These are phyloP conservation scores for Nepenthes gracilis DNA, from an alignment of 148 eudicot species.

Conservation along the genomic window DNA sequence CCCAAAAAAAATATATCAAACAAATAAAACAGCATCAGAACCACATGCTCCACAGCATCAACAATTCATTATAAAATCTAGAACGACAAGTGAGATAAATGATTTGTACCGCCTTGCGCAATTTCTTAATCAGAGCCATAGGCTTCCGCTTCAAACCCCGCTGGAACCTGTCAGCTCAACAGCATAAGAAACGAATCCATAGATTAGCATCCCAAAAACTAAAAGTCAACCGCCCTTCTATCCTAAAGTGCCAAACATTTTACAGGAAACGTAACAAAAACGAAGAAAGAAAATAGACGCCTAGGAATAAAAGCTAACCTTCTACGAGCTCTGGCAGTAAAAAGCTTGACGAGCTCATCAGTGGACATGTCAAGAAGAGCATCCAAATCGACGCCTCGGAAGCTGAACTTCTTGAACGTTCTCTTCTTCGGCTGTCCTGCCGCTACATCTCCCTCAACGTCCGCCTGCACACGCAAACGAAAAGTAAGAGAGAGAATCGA, in stretches of 20 bases:
- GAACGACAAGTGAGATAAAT: neutral
- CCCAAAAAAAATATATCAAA: no score
- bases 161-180: slow-evolving; percentile 23
- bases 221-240: no score
- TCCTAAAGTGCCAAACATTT: neutral
- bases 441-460: slow-evolving; percentile 20
- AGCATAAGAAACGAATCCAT: neutral
- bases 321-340: slow-evolving; percentile 39
- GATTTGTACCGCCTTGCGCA: slow-evolving; percentile 53
- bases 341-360: slow-evolving; percentile 43
- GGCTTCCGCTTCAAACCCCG: slow-evolving; percentile 76
- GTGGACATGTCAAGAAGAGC: slow-evolving; percentile 41
- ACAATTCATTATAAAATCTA: no score
- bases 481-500: neutral
- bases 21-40: no score
- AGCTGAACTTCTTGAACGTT: slow-evolving; percentile 50
- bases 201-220: no score
- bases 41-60: no score
- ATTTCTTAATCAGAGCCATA: slow-evolving; percentile 68
- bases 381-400: slow-evolving; percentile 45
- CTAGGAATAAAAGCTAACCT: slow-evolving; percentile 19
- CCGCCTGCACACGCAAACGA: slow-evolving; percentile 12
- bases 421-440: slow-evolving; percentile 36
- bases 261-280: neutral
- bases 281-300: neutral